Evolutionary conservation across 2,329 filamentous ascomycete species (phyloP), one percentile per base, ranked within the genome.

Genomic region (Colletotrichum paranaense): DNA sequence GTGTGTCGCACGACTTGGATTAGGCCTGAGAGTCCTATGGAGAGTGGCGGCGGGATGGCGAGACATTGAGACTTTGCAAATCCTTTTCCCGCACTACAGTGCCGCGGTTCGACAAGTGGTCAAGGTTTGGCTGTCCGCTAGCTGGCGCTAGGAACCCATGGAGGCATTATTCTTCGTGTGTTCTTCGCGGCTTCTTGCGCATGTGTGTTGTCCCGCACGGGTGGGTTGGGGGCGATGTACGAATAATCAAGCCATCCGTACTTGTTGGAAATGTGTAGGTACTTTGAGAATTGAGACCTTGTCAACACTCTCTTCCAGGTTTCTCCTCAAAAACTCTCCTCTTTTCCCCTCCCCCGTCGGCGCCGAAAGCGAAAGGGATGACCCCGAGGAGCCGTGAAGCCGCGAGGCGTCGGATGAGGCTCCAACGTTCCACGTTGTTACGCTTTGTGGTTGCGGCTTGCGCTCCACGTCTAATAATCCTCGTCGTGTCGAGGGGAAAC

Each of bases 141-240:
- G 9, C 19, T 53, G 30, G 7, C 28, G 42, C 32, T 32, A 57
- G 30, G 19, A 42, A 28, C 52, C 24, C 52, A 22, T n/a, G 32
- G 52, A 56, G 52, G 52, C 19, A 49, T 53, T 16, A 26, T 73
- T 71, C 67, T 71, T 71, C 30, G 60, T 57, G 71, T 22, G 16
- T 71, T 73, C 67, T 73, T 73, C 62, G 71, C 28, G 28, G 26
- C 71, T 73, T 71, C 71, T 62, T n/a, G 56, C 38, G 67, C 71
- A 66, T 69, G n/a, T 69, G 28, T n/a, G 35, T 55, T 52, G 55
- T 57, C 56, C 69, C 67, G 62, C 59, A 53, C 14, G 5, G 12
- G 32, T 46, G 59, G 70, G 26, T 46, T 63, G 46, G 55, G 58
- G 32, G 53, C 42, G 55, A 60, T 46, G 57, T 56, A 46, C 53